Base-by-base conservation (phyloP, 2,329 filamentous ascomycete species). In the Chrysoporthe deuterocubensis region DNA sequence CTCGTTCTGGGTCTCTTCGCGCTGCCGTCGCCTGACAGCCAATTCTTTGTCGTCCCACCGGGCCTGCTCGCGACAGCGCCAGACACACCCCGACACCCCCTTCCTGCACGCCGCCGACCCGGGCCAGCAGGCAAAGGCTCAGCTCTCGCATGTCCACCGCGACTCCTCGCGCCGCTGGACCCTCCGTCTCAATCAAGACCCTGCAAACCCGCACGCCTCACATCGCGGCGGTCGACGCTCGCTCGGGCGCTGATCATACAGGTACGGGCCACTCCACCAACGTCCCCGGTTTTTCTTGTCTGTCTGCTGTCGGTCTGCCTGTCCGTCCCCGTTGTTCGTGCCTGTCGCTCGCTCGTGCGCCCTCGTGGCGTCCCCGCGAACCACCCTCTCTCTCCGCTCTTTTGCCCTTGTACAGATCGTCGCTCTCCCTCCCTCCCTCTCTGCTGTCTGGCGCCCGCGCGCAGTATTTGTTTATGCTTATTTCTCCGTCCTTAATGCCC, bases 21-120 rank as follows among this genome's bases (percentile, higher is more conserved):
- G 61, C 65, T 64, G 65, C 62, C 60, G 54, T 61, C 59, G 65
- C 56, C 61, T 67, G 65, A 67, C 65, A 67, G 62, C 65, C 68
- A 67, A 62, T 62, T 56, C 68, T 67, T 66, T 69, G n/a, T 67
- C 65, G 62, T 69, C 65, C 62, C 62, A 64, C 67, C 58, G 48
- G 59, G 62, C 32, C 34, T 62, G 48, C 26, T 40, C 52, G 68
- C 68, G 65, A 67, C 68, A 60, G 26, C 26, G 26, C 26, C 26
- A 26, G 26, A 26, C 26, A 26, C 2, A 26, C 26, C 65, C 40
- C 65, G 14, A 44, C 62, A 61, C 43, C 61, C 62, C 50, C 58
- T 46, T 64, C 58, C 66, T 60, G 59, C 58, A 66, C 60, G 50
- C 62, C 52, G 44, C 58, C 57, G 48, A 67, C 59, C 58, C 63